These are phyloP conservation scores for Rasamsonia emersonii DNA, from an alignment of 2,329 filamentous ascomycete genomes.

Conservation along the genomic window DNA sequence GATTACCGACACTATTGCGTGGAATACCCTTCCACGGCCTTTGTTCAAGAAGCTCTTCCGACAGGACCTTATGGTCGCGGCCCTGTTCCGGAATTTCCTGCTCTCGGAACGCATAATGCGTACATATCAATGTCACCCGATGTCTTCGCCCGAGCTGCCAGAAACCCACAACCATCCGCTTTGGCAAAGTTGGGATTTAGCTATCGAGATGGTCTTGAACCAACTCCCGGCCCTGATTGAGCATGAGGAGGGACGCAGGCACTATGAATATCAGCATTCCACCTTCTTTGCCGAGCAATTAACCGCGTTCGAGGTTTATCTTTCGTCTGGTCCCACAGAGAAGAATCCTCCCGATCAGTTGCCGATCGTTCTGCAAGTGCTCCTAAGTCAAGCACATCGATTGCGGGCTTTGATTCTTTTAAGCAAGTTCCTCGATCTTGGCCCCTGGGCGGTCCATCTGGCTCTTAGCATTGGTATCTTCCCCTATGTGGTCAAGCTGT, in stretches of 20 bases:
- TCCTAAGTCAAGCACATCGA: constrained; percentile 90
- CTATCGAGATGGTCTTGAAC: constrained; percentile 86
- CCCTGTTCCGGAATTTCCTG: constrained; percentile 90
- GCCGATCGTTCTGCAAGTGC: constrained; percentile 89
- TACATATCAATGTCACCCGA: constrained; percentile 89
- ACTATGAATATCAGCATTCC: constrained; percentile 89
- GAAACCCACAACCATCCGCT: constrained; percentile 90
- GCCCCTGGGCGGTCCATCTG: constrained; percentile 97
- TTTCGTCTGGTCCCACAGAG: constrained; percentile 72
- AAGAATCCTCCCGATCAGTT: constrained; percentile 88
- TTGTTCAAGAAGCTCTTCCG: constrained; percentile 95
- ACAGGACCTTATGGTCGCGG: constrained; percentile 98
- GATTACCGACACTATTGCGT: constrained; percentile 97
- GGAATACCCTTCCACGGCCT: constrained; percentile 84
- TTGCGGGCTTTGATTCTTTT: constrained; percentile 84
- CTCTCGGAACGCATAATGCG: constrained; percentile 93
- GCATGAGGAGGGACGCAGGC: constrained; percentile 61
- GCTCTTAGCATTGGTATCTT: constrained; percentile 97
- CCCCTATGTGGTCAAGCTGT: constrained; percentile 92
- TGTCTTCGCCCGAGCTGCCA: constrained; percentile 84
- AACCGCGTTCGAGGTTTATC: constrained; percentile 93
- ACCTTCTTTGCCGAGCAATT: constrained; percentile 95
- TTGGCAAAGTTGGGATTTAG: constrained; percentile 96
- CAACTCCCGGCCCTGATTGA: constrained; percentile 79
- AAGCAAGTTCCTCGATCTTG: constrained; percentile 87